Percentiles rank a stretch among this genome's conserved stretches.
These are phyloP conservation scores for Stagonosporopsis vannaccii DNA, from an alignment of 2,329 filamentous ascomycete species.

Conservation along the genomic window DNA sequence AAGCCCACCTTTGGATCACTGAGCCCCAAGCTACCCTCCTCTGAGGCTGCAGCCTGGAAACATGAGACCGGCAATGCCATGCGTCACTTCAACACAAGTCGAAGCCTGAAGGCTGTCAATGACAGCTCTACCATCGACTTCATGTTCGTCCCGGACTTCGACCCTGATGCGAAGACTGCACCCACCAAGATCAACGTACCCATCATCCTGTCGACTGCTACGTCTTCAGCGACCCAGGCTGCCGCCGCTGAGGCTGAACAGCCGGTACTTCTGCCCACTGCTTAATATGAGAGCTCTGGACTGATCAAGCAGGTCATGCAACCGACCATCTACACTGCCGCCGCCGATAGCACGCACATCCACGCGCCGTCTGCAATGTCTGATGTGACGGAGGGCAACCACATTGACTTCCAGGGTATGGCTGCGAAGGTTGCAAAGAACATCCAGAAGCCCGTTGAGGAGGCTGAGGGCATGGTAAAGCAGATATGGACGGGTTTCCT, in stretches of 20 bases:
- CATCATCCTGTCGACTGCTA: conserved; percentile 51
- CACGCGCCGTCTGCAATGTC: conserved; percentile 62
- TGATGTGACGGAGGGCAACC: conserved; percentile 65
- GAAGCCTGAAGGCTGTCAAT: conserved; percentile 62
- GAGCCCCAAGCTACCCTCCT: conserved; percentile 59
- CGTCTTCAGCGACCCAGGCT: conserved; percentile 22
- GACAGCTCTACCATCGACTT: conserved; percentile 70
- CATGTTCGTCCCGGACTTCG: conserved; percentile 64
- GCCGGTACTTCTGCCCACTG: conserved; percentile 28
- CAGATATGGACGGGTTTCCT: conserved; percentile 58
- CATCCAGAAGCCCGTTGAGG: conserved; percentile 47
- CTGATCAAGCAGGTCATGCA: conserved; percentile 56
- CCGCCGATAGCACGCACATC: conserved; percentile 57
- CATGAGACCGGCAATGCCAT: conserved; percentile 39
- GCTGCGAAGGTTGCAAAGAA: conserved; percentile 57
- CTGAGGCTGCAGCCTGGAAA: conserved; percentile 52
- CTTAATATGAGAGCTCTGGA: conserved; percentile 19
- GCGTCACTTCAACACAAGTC: conserved; percentile 69
- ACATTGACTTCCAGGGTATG: conserved; percentile 63
- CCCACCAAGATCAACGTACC: conserved; percentile 56
- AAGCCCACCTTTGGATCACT: conserved; percentile 56
- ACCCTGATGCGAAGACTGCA: conserved; percentile 50
- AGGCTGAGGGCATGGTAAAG: conserved; percentile 52
- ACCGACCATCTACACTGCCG: conserved; percentile 63
- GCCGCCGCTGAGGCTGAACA: conserved; percentile 36